These are phyloP conservation scores for Isatis lusitanica DNA, from an alignment of 441 rosid species.

Conservation along the genomic window DNA sequence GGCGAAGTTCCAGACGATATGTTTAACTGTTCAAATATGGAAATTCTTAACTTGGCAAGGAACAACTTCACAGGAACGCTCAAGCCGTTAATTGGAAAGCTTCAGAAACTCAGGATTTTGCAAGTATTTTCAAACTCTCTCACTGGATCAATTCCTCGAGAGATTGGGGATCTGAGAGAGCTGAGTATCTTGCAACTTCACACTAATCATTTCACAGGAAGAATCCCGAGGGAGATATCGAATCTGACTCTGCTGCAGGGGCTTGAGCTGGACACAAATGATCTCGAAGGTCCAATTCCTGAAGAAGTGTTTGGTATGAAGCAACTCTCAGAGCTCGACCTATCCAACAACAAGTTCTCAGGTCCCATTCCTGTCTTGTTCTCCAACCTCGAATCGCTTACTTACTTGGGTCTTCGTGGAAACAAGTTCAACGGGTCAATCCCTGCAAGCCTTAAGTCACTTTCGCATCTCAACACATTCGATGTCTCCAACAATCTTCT, in stretches of 20 bases:
- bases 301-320: conserved; percentile 53
- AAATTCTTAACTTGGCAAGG: conserved; percentile 29
- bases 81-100: conserved; percentile 60
- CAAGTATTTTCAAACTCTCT: conserved; percentile 47
- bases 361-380: conserved; percentile 55
- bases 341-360: conserved; percentile 58
- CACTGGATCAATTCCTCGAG: conserved; percentile 58
- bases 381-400: conserved; percentile 60
- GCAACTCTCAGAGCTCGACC: conserved; percentile 48
- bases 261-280: conserved; percentile 46
- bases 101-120: conserved; percentile 47
- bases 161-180: conserved; percentile 61
- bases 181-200: conserved; percentile 46
- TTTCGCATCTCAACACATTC: conserved; percentile 46
- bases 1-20: conserved; percentile 82
- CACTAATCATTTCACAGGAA: conserved; percentile 58
- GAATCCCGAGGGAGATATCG: conserved; percentile 60
- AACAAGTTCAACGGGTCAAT: conserved; percentile 74
- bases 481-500: conserved; percentile 76
- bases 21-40: conserved; percentile 62
- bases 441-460: conserved; percentile 55
- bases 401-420: conserved; percentile 50
- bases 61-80: conserved; percentile 65
- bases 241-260: conserved; percentile 71
- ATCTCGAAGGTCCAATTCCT: conserved; percentile 61